A percentile compares a stretch with the other conserved stretches of the same genome.
Conservation (phyloP, 306 rosid species). For the Trifolium repens region DNA sequence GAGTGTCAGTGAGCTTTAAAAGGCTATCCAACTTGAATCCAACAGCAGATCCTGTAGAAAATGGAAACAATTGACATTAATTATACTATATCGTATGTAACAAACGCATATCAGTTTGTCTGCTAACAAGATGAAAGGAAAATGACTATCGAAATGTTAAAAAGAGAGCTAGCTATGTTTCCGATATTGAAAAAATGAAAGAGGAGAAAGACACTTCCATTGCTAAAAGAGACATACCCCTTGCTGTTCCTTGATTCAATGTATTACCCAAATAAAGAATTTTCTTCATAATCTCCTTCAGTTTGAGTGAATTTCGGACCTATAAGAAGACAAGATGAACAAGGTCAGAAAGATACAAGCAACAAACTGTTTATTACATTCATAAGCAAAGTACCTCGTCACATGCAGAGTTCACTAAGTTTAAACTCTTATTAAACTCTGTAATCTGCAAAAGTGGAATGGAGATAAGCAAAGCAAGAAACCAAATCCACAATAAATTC, state of each 20-base stretch:
- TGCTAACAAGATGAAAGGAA: slow-evolving; percentile 12
- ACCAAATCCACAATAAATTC: slow-evolving; percentile 19
- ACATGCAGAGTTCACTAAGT: slow-evolving; percentile 78
- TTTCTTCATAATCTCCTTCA: slow-evolving; percentile 90
- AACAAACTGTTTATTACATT: slow-evolving; percentile 17
- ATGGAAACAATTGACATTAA: slow-evolving; percentile 31
- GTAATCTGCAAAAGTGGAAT: slow-evolving; percentile 60
- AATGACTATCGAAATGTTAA: slow-evolving; percentile 12
- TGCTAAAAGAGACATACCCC: slow-evolving; percentile 64
- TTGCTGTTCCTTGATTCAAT: slow-evolving; percentile 95
- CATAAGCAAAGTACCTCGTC: slow-evolving; percentile 70
- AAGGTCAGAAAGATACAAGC: slow-evolving; percentile 37
- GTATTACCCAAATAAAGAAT: slow-evolving; percentile 89
- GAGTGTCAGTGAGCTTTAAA: slow-evolving; percentile 87
- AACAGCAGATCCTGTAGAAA: slow-evolving; percentile 80
- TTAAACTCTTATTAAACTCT: slow-evolving; percentile 82
- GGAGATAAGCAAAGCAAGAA: slow-evolving; percentile 42
- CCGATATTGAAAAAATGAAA: slow-evolving; percentile 23
- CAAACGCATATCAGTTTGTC: background rate
- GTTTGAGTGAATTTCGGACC: slow-evolving; percentile 77
- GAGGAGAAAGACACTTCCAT: slow-evolving; percentile 31
- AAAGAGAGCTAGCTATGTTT: slow-evolving; percentile 28
- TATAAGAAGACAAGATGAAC: slow-evolving; percentile 42
- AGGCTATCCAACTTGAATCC: slow-evolving; percentile 98
- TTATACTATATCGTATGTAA: slow-evolving; percentile 23